phyloP scores from a whole-genome alignment of 2,329 filamentous ascomycete species.

The Sarocladium strictum region DNA sequence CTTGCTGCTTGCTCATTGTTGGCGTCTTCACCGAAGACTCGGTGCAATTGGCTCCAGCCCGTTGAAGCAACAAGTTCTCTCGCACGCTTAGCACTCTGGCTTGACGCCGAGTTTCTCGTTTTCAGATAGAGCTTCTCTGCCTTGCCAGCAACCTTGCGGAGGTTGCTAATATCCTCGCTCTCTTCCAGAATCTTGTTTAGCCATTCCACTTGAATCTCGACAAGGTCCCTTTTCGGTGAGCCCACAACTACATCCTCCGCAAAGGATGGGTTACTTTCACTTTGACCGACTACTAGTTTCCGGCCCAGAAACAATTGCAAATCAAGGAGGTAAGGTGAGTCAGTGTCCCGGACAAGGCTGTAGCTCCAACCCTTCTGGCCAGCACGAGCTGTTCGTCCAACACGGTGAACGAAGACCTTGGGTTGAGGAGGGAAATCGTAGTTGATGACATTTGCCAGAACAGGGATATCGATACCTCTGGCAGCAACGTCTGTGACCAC shows the following conservation, averaged over 20 bases:
- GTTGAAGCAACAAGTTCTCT: slow-evolving; percentile 68
- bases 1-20: slow-evolving; percentile 64
- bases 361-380: slow-evolving; percentile 93
- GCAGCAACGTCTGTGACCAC: slow-evolving; percentile 97
- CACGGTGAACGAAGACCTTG: slow-evolving; percentile 93
- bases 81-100: slow-evolving; percentile 81
- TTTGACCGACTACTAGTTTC: slow-evolving; percentile 69
- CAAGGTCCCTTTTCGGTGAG: slow-evolving; percentile 61
- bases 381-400: slow-evolving; percentile 91
- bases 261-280: slow-evolving; percentile 58
- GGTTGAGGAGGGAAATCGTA: slow-evolving; percentile 97
- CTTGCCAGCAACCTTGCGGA: slow-evolving; percentile 72
- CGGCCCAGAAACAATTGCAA: slow-evolving; percentile 91
- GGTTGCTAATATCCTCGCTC: slow-evolving; percentile 63
- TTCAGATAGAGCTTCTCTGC: slow-evolving; percentile 90
- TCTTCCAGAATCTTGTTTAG: slow-evolving; percentile 72
- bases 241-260: slow-evolving; percentile 82
- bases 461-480: slow-evolving; percentile 93
- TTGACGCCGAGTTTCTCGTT: slow-evolving; percentile 84
- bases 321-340: slow-evolving; percentile 88
- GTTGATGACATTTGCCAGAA: slow-evolving; percentile 96
- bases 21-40: slow-evolving; percentile 69
- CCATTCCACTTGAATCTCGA: slow-evolving; percentile 77
- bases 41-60: slow-evolving; percentile 69
- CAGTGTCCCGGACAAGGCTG: slow-evolving; percentile 80